These are phyloP conservation scores for Pseudogymnoascus sp. DNA, from an alignment of 2,329 filamentous ascomycete genomes.

Conservation along the genomic window DNA sequence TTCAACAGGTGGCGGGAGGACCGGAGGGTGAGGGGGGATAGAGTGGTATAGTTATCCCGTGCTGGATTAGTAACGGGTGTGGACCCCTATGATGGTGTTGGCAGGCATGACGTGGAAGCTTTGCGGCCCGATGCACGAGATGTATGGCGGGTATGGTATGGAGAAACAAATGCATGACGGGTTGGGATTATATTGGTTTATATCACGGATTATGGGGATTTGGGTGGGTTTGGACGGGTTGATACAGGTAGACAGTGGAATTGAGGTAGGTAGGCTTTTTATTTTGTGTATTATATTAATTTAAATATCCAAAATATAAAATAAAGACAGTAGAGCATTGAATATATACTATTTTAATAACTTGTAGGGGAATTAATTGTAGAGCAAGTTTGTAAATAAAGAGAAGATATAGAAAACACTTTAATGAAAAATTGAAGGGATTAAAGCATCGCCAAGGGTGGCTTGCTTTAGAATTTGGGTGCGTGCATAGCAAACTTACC, in stretches of 20 bases:
- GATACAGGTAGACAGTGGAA: not conserved
- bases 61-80: not conserved
- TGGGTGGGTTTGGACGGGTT: not conserved
- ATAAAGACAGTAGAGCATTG: not conserved
- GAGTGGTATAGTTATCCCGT: not conserved
- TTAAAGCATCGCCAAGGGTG: not conserved
- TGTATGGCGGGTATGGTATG: not conserved
- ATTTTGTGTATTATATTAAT: not conserved
- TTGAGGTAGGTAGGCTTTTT: not conserved
- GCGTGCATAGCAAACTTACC: slow-evolving; percentile 6
- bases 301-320: no score
- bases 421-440: not conserved
- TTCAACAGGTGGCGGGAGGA: not conserved
- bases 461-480: not conserved
- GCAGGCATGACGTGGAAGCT: not conserved
- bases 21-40: not conserved
- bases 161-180: not conserved
- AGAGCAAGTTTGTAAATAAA: not conserved
- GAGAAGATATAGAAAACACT: not conserved
- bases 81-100: slow-evolving; percentile 1
- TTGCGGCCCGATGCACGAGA: slow-evolving; percentile 5
- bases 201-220: not conserved
- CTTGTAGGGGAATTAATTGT: not conserved
- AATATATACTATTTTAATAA: not conserved
- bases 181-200: not conserved